Conservation (phyloP, 2,329 filamentous ascomycete species). For the Aspergillus sp. region DNA sequence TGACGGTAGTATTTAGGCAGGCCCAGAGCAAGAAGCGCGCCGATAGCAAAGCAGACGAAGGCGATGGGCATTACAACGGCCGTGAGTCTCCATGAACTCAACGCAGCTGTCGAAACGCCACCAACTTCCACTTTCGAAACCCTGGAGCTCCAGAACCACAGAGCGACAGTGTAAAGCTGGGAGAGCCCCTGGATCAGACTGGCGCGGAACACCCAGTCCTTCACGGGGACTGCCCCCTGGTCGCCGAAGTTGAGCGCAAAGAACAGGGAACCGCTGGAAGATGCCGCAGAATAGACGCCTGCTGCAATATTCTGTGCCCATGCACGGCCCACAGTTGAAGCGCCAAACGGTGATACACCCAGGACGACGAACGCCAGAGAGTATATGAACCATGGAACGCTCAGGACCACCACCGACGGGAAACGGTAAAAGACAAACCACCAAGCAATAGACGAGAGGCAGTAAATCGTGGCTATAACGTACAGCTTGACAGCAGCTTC, state of each 20-base stretch:
- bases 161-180: conserved; percentile 62
- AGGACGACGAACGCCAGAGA: conserved; percentile 63
- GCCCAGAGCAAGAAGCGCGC: conserved; percentile 56
- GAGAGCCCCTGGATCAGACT: conserved; percentile 67
- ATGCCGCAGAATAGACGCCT: conserved; percentile 62
- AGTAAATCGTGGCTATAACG: conserved; percentile 60
- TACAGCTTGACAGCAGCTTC: conserved; percentile 61
- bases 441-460: conserved; percentile 60
- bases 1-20: conserved; percentile 68
- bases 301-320: conserved; percentile 57
- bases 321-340: conserved; percentile 48
- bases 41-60: conserved; percentile 57
- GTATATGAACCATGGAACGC: conserved; percentile 63
- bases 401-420: conserved; percentile 58
- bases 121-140: conserved; percentile 33
- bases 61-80: conserved; percentile 61
- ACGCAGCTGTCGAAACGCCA: too few species aligned
- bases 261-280: conserved; percentile 63
- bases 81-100: conserved; percentile 43
- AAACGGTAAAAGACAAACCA: conserved; percentile 62
- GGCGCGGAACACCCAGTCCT: conserved; percentile 65
- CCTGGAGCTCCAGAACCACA: conserved; percentile 65
- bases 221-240: conserved; percentile 62
- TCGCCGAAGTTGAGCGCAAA: conserved; percentile 68
- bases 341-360: conserved; percentile 58